Conservation (phyloP, 139 green algal species). For the Astrephomene gubernaculifera region DNA sequence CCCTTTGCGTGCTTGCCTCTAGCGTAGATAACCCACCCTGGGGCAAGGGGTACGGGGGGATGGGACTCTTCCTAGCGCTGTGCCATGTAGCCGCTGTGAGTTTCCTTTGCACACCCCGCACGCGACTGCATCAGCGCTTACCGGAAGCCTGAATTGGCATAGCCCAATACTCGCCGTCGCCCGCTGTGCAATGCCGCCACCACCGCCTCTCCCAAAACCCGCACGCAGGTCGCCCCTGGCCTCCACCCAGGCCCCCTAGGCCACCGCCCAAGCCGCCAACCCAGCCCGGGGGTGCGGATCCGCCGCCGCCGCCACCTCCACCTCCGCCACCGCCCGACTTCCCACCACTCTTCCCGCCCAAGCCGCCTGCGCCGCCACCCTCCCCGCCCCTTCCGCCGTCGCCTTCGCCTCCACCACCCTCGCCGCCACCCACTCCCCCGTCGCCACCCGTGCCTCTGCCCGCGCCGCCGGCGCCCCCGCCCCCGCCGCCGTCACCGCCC, state of each 20-base stretch:
- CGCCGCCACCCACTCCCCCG: background rate
- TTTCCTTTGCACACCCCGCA: no score
- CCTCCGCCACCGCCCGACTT: background rate
- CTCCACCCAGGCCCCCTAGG: background rate
- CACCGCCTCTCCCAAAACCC: no score
- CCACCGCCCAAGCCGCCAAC: constrained; percentile 1
- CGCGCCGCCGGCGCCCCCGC: background rate
- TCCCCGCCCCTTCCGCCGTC: background rate
- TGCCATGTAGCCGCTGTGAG: no score
- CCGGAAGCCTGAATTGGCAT: no score
- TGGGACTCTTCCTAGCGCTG: no score
- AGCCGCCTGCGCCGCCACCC: background rate
- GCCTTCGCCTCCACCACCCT: background rate
- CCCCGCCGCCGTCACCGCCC: background rate
- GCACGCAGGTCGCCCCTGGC: constrained; percentile 11
- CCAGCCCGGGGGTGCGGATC: background rate
- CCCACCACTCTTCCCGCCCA: no score
- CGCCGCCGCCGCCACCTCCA: background rate
- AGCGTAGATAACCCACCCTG: no score
- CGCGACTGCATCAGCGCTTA: no score
- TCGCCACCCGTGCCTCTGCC: background rate
- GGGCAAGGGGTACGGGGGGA: no score
- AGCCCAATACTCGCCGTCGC: no score
- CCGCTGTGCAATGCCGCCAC: no score
- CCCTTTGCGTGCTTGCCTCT: no score